phyloP scores from a whole-genome alignment of 495 filamentous ascomycete genomes.

The Daldinia vernicosa region DNA sequence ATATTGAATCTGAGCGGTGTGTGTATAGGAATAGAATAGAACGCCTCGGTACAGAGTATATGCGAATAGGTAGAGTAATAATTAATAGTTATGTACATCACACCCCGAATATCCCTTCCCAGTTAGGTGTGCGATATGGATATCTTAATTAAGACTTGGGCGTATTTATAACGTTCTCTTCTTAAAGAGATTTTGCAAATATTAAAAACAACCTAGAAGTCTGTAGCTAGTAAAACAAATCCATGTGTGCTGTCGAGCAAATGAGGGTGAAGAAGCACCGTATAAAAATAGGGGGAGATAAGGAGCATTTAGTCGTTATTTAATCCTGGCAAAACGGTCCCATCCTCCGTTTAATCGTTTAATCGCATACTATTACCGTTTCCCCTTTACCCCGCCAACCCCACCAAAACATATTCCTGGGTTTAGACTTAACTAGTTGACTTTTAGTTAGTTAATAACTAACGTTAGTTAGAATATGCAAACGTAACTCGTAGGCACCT shows the following conservation, averaged over 20 bases:
- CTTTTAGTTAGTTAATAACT: too few species aligned
- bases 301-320: background rate
- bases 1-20: background rate
- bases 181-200: too few species aligned
- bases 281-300: background rate
- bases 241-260: too few species aligned
- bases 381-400: slow-evolving; percentile 44
- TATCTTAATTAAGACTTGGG: background rate
- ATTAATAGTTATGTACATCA: too few species aligned
- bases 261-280: background rate
- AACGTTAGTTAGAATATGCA: too few species aligned
- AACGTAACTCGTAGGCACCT: background rate
- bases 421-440: slow-evolving; percentile 16
- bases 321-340: background rate
- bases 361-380: slow-evolving; percentile 12
- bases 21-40: slow-evolving; percentile 22
- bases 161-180: too few species aligned
- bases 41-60: slow-evolving; percentile 6
- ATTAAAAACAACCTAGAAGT: too few species aligned
- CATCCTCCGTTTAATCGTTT: slow-evolving; percentile 8
- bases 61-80: slow-evolving; percentile 1
- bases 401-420: slow-evolving; percentile 46
- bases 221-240: too few species aligned
- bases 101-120: too few species aligned
- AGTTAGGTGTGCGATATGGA: too few species aligned